A percentile compares a stretch with the other conserved stretches of the same genome.
Conservation (phyloP, 2,329 filamentous ascomycete species). For the Madurella mycetomatis region DNA sequence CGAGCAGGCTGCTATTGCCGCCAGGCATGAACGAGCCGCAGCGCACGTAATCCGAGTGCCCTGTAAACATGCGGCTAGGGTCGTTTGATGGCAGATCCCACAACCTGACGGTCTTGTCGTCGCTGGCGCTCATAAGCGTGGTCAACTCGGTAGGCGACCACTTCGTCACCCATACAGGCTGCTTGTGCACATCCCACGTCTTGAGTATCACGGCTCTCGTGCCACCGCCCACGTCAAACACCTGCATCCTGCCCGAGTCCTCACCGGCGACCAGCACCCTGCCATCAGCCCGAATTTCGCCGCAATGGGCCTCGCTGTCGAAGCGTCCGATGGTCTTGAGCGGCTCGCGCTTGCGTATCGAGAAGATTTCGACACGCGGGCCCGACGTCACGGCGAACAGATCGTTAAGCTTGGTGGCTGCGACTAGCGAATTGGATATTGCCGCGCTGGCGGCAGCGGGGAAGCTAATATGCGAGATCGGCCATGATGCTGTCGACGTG, state of each 20-base stretch:
- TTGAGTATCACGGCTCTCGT: conserved; percentile 83
- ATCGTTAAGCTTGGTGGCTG: conserved; percentile 53
- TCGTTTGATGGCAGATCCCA: conserved; percentile 87
- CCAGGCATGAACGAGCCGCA: conserved; percentile 80
- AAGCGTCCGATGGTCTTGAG: conserved; percentile 94
- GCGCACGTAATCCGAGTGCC: conserved; percentile 90
- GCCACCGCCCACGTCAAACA: conserved; percentile 70
- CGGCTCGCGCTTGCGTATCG: conserved; percentile 82
- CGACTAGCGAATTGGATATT: conserved; percentile 33
- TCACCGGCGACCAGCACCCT: conserved; percentile 87
- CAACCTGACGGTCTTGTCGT: conserved; percentile 86
- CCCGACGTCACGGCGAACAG: conserved; percentile 93
- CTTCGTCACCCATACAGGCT: conserved; percentile 86
- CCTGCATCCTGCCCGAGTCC: conserved; percentile 86
- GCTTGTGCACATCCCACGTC: conserved; percentile 92
- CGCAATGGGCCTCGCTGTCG: conserved; percentile 83
- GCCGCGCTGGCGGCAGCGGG: conserved; percentile 46
- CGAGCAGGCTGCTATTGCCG: conserved; percentile 65
- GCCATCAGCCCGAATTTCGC: conserved; percentile 83
- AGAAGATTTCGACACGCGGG: conserved; percentile 89
- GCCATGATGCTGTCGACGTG: conserved; percentile 83
- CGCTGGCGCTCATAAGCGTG: conserved; percentile 79
- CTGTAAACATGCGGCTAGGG: conserved; percentile 72
- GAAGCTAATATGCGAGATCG: conserved; percentile 85
- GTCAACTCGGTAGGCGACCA: conserved; percentile 91